Conservation (phyloP, 2,329 filamentous ascomycete species). For the Xylariaceae sp. region DNA sequence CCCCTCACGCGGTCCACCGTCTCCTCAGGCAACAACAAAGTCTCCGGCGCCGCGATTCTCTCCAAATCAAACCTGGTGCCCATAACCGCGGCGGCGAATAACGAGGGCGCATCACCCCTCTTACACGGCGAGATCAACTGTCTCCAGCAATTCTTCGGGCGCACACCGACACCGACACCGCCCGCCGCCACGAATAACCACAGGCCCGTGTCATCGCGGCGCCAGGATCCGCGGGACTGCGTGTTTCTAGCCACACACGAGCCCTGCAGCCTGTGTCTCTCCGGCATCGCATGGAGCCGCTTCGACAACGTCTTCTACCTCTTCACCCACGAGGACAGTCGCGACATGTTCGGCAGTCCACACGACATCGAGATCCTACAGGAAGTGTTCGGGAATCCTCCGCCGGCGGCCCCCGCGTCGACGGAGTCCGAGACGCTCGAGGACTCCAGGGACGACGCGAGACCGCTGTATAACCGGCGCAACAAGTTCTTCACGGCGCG, state of each 20-base stretch:
- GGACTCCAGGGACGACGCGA: conserved; percentile 31
- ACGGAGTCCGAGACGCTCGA: conserved; percentile 30
- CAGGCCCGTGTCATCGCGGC: conserved; percentile 12
- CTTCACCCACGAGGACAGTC: conserved; percentile 54
- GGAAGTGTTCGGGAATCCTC: conserved; percentile 47
- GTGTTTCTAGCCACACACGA: conserved; percentile 56
- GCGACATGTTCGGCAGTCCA: conserved; percentile 50
- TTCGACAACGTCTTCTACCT: conserved; percentile 53
- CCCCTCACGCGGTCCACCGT: conserved; percentile 47
- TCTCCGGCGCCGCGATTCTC: conserved; percentile 53
- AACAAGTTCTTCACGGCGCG: conserved; percentile 51
- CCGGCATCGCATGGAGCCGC: conserved; percentile 53
- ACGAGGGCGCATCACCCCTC: conserved; percentile 49
- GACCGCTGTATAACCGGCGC: conserved; percentile 47
- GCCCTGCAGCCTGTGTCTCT: conserved; percentile 53
- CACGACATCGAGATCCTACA: conserved; percentile 54
- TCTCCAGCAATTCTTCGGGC: conserved; percentile 51
- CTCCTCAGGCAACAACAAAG: conserved; percentile 46
- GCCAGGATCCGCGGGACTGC: conserved; percentile 43
- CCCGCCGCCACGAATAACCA: too few relatives aligned
- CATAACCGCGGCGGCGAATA: conserved; percentile 49
- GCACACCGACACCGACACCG: conserved; percentile 13
- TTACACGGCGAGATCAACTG: conserved; percentile 57
- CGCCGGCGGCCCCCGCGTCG: neutral
- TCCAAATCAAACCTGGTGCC: conserved; percentile 37